Base-by-base conservation (phyloP, 805 yeast species). In the Torulaspora indica region DNA sequence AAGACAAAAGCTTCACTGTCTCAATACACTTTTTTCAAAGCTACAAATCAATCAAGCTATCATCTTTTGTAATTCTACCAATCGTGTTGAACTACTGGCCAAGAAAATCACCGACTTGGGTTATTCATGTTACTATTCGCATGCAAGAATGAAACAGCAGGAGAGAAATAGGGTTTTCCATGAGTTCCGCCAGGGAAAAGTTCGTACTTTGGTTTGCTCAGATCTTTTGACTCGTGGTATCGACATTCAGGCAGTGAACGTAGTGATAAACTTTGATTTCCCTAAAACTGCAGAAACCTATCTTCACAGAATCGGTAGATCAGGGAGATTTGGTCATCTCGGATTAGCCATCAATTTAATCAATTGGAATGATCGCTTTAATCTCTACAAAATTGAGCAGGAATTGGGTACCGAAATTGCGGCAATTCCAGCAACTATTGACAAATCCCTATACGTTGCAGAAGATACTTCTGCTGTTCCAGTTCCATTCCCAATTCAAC, bases 101-200 rank as follows among this genome's bases (percentile, higher is more conserved):
- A 88, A 88, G 61, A 93, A 93, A 63, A 91, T 93, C 61, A 91
- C 98, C 20, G 98, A 93, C 63, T 75, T 93, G 50, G 97, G 96
- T 42, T 93, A 84, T 66, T 91, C 98, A 2, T 93, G 98, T 73
- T 93, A 84, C 69, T 93, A 88, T 66, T 87, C 96, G 17, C 98
- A 93, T 65, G 97, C 98, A 8, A 85, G 81, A 67, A 93, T 93
- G 98, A 91, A 95, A 31, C 98, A 93, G 72, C 83, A 82, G 51
- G 95, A 95, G 42, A 85, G 98, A 77, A 93, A 93, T 72, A 87
- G 89, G 64, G 98, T 93, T 5, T 93, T 93, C 79, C 98, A 93
- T 66, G 98, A 93, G 68, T 93, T 93, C 68, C 85, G 98, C 75
- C 95, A 88, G 65, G 98, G 98, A 39, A 89, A 87, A 66, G 96